These are phyloP conservation scores for Knoxdaviesia capensis DNA, from an alignment of 2,329 filamentous ascomycete species.

Conservation along the genomic window DNA sequence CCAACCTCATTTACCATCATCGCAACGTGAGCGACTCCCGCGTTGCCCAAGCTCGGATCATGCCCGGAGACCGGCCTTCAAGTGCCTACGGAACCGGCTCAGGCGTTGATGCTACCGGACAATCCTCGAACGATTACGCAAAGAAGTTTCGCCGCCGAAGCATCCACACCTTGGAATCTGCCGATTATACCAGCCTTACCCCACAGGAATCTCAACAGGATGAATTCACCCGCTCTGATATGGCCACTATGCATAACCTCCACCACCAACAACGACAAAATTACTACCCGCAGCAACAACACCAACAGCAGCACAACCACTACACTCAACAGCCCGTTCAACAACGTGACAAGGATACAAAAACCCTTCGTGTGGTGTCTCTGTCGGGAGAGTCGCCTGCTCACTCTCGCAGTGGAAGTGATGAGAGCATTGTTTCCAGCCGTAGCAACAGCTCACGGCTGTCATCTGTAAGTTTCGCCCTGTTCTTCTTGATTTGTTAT, in stretches of 20 bases:
- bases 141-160: slow-evolving; percentile 69
- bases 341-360: slow-evolving; percentile 17
- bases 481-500: slow-evolving; percentile 4
- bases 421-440: slow-evolving; percentile 41
- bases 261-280: no score
- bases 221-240: not conserved
- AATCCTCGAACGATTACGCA: slow-evolving; percentile 19
- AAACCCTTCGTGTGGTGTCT: slow-evolving; percentile 17
- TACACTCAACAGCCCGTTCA: no score
- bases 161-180: slow-evolving; percentile 43
- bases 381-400: no score
- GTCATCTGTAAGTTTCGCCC: slow-evolving; percentile 38
- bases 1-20: slow-evolving; percentile 8
- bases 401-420: slow-evolving; percentile 31
- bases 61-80: slow-evolving; percentile 1
- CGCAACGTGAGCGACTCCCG: slow-evolving; percentile 8
- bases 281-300: no score
- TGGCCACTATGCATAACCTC: not conserved
- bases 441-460: slow-evolving; percentile 39
- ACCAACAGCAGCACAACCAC: no score
- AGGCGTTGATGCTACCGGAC: slow-evolving; percentile 14
- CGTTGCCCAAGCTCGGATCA: slow-evolving; percentile 3
- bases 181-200: slow-evolving; percentile 19
- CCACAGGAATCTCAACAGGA: slow-evolving; percentile 13
- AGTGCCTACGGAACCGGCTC: slow-evolving; percentile 11